Base-by-base conservation (phyloP, 371 early-diverging fungal genomes). In the Haplosporangium sp. region DNA sequence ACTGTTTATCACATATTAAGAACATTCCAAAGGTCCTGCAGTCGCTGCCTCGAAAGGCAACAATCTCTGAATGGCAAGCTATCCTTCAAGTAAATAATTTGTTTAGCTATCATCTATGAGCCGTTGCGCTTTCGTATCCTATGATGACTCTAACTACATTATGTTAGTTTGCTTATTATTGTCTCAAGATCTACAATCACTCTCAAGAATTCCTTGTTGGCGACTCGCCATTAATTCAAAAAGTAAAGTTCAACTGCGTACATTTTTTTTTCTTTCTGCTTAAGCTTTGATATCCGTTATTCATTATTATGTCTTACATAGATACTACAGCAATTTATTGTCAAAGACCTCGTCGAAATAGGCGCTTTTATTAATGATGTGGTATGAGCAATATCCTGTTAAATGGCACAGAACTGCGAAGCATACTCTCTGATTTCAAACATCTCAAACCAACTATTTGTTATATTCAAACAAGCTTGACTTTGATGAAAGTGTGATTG, bases 21-120 rank as follows among this genome's bases (percentile, higher is more conserved):
- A 94, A 93, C 60, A 86, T 92, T 15, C 84, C 91, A 52, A 84
- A 84, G 44, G 76, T 93, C 9, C 56, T 93, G 5, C 72, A 75
- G 6, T 81, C 83, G 7, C 71, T 94, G 39, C 84, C 78, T 50
- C 86, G 87, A 27, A 88, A 87, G 60, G 83, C 89, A 13, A 77
- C 84, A 1, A 17, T 87, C 3, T 65, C 56, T 10, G 94, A 94
- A n/a, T 95, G 95, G 95, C 90, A 92, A 47, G 76, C 85, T 0
- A 75, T 93, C 17, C 74, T 92, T 15, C 87, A 92, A 86, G 93
- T 93, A 71, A 19, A 40, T 27, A 45, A 0, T 45, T 10, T 45
- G 15, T 10, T 8, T 15, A 13, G 2, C 45, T 45, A 10, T 3
- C 45, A 45, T 45, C 45, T 15, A 4, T 15, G 4, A 10, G 27